Percentiles rank a stretch among this genome's conserved stretches.
Conservation (phyloP, 2,329 filamentous ascomycete species). For the Ophiocordyceps camponoti-rufipedis region DNA sequence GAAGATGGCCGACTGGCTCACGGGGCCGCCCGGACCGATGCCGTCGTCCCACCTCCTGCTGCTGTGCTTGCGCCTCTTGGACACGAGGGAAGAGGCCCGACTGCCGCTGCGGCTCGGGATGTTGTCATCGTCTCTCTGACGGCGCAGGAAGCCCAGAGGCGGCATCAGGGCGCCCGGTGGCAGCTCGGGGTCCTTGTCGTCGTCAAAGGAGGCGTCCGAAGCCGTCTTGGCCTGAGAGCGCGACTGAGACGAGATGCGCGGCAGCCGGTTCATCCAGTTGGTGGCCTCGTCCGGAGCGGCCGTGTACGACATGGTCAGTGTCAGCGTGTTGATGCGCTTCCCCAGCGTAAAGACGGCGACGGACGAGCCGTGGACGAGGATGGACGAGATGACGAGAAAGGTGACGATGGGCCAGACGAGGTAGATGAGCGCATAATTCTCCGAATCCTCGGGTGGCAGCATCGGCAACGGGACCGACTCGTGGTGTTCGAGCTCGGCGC, state of each 20-base stretch:
- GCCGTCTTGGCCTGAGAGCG: slow-evolving; percentile 73
- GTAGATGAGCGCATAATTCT: slow-evolving; percentile 53
- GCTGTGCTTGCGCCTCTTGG: slow-evolving; percentile 42
- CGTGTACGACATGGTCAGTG: slow-evolving; percentile 92
- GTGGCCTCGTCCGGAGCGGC: slow-evolving; percentile 74
- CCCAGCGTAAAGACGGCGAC: slow-evolving; percentile 94
- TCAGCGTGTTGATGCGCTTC: slow-evolving; percentile 94
- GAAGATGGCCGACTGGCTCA: slow-evolving; percentile 76
- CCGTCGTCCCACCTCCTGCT: slow-evolving; percentile 46
- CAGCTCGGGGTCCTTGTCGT: slow-evolving; percentile 38
- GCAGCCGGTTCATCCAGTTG: slow-evolving; percentile 87
- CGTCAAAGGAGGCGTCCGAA: slow-evolving; percentile 58
- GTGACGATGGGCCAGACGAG: slow-evolving; percentile 92
- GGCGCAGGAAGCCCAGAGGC: slow-evolving; percentile 60
- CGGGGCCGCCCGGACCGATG: slow-evolving; percentile 68
- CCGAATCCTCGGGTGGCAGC: slow-evolving; percentile 33
- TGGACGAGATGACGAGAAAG: slow-evolving; percentile 87
- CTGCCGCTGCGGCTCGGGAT: slow-evolving; percentile 28
- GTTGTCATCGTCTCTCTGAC: slow-evolving; percentile 61
- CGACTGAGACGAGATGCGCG: slow-evolving; percentile 45
- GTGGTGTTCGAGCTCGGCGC: slow-evolving; percentile 73
- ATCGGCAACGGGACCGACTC: slow-evolving; percentile 54
- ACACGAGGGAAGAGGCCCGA: slow-evolving; percentile 39
- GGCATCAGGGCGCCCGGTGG: slow-evolving; percentile 57
- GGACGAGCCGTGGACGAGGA: slow-evolving; percentile 92